phyloP scores from a whole-genome alignment of 1,284 basidiomycete genomes.

The Rhizopogon parksii region DNA sequence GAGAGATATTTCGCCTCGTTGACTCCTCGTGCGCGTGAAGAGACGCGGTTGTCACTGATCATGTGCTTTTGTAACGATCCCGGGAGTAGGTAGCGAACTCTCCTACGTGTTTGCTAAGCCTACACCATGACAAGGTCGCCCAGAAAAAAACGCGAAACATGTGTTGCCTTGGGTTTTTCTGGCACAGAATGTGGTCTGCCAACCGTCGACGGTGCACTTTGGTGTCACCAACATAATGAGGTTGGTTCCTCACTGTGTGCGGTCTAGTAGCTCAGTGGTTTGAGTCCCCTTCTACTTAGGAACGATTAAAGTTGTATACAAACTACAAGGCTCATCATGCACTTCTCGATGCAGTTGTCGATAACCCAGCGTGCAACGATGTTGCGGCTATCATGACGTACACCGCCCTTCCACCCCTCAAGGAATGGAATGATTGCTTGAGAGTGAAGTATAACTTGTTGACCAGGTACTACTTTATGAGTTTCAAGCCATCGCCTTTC shows the following conservation, averaged over 20 bases:
- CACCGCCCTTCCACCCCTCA: conserved; percentile 21
- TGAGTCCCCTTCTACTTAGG: conserved; percentile 15
- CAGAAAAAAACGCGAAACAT: conserved; percentile 11
- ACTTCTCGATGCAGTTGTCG: conserved; percentile 23
- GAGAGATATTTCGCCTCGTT: background rate
- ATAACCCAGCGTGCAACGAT: conserved; percentile 20
- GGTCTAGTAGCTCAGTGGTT: background rate
- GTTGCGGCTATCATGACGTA: conserved; percentile 20
- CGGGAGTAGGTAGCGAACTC: conserved; percentile 10
- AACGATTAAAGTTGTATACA: conserved; percentile 29
- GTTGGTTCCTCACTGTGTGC: conserved; percentile 10
- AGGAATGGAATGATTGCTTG: conserved; percentile 26
- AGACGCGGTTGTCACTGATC: conserved; percentile 34
- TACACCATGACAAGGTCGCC: conserved; percentile 9
- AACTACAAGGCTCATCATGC: conserved; percentile 29
- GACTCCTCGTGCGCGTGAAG: background rate
- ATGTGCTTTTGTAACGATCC: conserved; percentile 22
- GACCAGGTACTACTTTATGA: conserved; percentile 19
- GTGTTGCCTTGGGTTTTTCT: conserved; percentile 15
- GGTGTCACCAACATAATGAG: conserved; percentile 28
- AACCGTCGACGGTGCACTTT: conserved; percentile 13
- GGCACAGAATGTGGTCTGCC: conserved; percentile 15
- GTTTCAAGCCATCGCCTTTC: background rate
- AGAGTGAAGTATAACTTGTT: conserved; percentile 27
- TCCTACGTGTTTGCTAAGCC: conserved; percentile 12